Evolutionary conservation across 2,329 filamentous ascomycete species (phyloP).

Genomic region (Claviceps pazoutovae): DNA sequence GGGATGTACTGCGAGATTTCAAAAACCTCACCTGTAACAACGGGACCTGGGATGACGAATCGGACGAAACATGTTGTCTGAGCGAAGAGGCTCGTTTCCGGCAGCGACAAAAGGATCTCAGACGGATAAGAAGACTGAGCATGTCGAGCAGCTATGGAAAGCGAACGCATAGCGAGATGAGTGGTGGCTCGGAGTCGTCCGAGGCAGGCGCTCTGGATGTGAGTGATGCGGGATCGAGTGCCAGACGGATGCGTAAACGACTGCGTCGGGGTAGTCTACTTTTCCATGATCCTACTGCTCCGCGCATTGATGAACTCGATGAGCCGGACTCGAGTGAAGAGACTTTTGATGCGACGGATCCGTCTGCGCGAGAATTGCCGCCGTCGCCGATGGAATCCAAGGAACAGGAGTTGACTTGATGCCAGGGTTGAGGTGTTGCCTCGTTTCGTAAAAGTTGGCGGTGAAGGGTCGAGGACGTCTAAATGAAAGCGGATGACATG

Average conservation of each 20-base stretch:
- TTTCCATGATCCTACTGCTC: conserved; percentile 35
- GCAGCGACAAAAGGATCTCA: conserved; percentile 27
- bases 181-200: conserved; percentile 35
- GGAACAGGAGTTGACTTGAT: conserved; percentile 29
- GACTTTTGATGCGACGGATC: conserved; percentile 24
- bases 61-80: conserved; percentile 12
- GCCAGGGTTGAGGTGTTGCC: neutral
- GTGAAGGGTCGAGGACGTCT: neutral
- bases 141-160: conserved; percentile 41
- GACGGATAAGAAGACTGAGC: conserved; percentile 31
- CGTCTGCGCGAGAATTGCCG: conserved; percentile 34
- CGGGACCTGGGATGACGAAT: conserved; percentile 23
- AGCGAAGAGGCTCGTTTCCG: conserved; percentile 29
- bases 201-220: conserved; percentile 25
- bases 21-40: conserved; percentile 31
- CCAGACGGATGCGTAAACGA: conserved; percentile 32
- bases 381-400: conserved; percentile 37
- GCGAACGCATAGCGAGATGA: conserved; percentile 39
- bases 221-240: conserved; percentile 31
- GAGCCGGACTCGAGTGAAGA: conserved; percentile 37
- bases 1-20: conserved; percentile 29
- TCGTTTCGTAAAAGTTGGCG: neutral
- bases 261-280: conserved; percentile 32
- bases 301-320: conserved; percentile 39
- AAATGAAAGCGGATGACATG: neutral